These are phyloP conservation scores for Sequoia sempervirens DNA, from an alignment of 75 land plant species.

Conservation along the genomic window DNA sequence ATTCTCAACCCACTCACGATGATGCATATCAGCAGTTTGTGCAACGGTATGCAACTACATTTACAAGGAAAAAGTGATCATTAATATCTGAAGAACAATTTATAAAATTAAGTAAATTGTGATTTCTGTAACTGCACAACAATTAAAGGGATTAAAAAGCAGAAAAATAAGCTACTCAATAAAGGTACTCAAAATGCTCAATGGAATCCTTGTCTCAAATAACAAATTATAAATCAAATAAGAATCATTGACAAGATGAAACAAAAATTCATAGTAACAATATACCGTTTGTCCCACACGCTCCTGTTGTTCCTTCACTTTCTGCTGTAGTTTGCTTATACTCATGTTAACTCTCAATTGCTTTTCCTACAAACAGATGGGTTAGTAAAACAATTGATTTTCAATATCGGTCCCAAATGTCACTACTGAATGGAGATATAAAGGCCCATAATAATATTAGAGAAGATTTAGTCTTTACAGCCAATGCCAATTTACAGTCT, in stretches of 20 bases:
- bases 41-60: conserved; percentile 79
- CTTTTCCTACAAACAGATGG: conserved; percentile 3
- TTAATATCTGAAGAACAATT: neutral
- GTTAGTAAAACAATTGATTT: neutral
- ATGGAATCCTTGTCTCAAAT: neutral
- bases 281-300: conserved; percentile 9
- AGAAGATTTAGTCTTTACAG: neutral
- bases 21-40: conserved; percentile 80
- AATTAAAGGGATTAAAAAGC: neutral
- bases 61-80: neutral
- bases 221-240: neutral
- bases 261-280: neutral
- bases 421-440: neutral
- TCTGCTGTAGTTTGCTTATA: conserved; percentile 70
- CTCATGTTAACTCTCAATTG: conserved; percentile 87
- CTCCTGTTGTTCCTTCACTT: conserved; percentile 85
- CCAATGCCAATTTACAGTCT: neutral
- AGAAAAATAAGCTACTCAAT: neutral
- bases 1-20: conserved; percentile 90
- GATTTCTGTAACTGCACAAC: neutral
- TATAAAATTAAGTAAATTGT: neutral
- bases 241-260: neutral
- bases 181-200: neutral
- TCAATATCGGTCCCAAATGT: neutral
- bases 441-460: neutral